Evolutionary conservation across 2,329 filamentous ascomycete species (phyloP).

Genomic region (Zalaria obscura): DNA sequence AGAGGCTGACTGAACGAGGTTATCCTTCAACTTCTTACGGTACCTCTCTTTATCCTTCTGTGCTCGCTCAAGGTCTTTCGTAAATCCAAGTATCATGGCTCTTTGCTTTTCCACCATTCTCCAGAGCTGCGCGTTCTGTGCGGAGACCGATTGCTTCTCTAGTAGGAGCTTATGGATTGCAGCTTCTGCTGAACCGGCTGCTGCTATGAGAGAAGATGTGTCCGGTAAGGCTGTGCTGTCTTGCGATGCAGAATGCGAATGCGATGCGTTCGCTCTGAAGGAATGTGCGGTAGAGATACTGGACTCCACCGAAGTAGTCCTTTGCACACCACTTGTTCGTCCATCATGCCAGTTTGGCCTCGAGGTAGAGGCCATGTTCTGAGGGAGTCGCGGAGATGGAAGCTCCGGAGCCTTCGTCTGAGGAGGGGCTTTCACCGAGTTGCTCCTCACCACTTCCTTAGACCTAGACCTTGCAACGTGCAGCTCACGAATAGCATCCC

Average conservation of each 20-base stretch:
- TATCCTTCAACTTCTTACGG: slow-evolving; percentile 75
- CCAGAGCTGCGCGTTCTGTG: slow-evolving; percentile 90
- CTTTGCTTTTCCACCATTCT: slow-evolving; percentile 91
- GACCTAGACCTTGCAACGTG: neutral
- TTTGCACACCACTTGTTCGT: slow-evolving; percentile 29
- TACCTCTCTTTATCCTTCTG: slow-evolving; percentile 93
- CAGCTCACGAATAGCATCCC: neutral
- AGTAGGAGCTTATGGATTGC: slow-evolving; percentile 78
- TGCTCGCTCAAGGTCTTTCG: slow-evolving; percentile 83
- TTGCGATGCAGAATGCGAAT: slow-evolving; percentile 41
- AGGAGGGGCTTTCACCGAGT: neutral
- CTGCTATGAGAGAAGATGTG: slow-evolving; percentile 62
- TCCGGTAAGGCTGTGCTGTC: slow-evolving; percentile 54
- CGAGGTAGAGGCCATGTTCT: neutral
- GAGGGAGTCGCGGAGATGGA: neutral
- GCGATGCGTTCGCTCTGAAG: slow-evolving; percentile 36
- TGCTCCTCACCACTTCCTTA: neutral
- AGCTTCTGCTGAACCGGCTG: slow-evolving; percentile 78
- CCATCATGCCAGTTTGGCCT: neutral
- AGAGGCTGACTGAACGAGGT: slow-evolving; percentile 32
- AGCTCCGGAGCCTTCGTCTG: neutral
- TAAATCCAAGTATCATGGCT: slow-evolving; percentile 82
- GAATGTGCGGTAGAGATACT: slow-evolving; percentile 59
- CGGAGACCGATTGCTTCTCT: slow-evolving; percentile 77
- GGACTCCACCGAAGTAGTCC: slow-evolving; percentile 85